Percentiles rank a stretch among this genome's conserved stretches.
phyloP scores from a whole-genome alignment of 2,329 filamentous ascomycete genomes.

The Arthrocladium fulminans region DNA sequence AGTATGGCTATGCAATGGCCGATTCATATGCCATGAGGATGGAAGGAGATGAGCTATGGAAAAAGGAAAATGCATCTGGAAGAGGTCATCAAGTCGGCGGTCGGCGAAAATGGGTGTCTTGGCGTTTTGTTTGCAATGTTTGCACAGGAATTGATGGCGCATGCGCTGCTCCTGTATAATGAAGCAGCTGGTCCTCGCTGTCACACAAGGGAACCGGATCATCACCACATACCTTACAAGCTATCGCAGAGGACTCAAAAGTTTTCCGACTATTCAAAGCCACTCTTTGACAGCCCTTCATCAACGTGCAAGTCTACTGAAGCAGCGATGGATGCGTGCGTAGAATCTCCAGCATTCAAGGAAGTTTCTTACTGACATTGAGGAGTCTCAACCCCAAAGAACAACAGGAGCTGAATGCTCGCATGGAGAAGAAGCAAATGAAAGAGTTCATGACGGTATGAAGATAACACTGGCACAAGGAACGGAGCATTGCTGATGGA shows the following conservation, averaged over 20 bases:
- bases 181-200: not conserved
- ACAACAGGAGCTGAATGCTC: slow-evolving; percentile 84
- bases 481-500: slow-evolving; percentile 10
- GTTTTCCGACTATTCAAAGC: not conserved
- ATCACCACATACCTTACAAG: not conserved
- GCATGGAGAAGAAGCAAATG: slow-evolving; percentile 97
- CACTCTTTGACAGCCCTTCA: not conserved
- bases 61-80: not conserved
- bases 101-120: not conserved
- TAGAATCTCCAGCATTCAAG: not conserved
- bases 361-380: not conserved
- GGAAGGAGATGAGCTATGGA: not conserved
- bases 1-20: not conserved
- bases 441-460: slow-evolving; percentile 97
- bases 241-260: not conserved
- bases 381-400: slow-evolving; percentile 63
- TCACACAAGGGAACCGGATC: not conserved
- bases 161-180: too few species aligned
- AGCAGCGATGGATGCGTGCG: slow-evolving; percentile 18
- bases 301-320: too few species aligned
- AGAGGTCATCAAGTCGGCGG: not conserved
- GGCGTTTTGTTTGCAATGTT: not conserved
- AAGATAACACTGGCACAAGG: slow-evolving; percentile 15
- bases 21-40: not conserved
- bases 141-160: not conserved